Conservation (phyloP, 495 filamentous ascomycete species). For the Xylaria flabelliformis region DNA sequence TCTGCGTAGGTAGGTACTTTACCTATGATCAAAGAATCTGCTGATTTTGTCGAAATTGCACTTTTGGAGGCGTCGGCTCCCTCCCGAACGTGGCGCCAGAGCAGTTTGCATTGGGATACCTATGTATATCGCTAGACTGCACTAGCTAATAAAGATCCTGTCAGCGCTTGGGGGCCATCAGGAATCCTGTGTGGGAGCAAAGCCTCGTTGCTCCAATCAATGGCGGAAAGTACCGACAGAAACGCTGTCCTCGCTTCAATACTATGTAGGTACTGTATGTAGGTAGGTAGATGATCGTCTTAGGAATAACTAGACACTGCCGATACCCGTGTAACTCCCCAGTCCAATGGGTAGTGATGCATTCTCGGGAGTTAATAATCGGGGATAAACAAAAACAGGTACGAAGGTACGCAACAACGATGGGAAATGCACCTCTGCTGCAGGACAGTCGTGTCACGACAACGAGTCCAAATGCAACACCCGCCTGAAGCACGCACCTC, state of each 20-base stretch:
- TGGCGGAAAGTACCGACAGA: slow-evolving; percentile 5
- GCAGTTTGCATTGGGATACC: not conserved
- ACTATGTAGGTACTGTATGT: too few species aligned
- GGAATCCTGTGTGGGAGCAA: slow-evolving; percentile 23
- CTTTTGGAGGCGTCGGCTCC: slow-evolving; percentile 17
- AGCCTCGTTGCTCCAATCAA: slow-evolving; percentile 19
- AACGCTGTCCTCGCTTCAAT: not conserved
- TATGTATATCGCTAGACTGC: not conserved
- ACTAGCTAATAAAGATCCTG: slow-evolving; percentile 10
- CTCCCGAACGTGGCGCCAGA: slow-evolving; percentile 24
- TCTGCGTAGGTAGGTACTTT: not conserved
- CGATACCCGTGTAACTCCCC: not conserved
- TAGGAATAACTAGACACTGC: not conserved
- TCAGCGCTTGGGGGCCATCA: slow-evolving; percentile 16
- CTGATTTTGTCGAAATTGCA: not conserved
- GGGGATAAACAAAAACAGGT: not conserved
- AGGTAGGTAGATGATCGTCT: too few species aligned
- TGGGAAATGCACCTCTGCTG: not conserved
- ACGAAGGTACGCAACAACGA: not conserved
- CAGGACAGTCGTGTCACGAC: slow-evolving; percentile 8
- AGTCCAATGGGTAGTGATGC: not conserved
- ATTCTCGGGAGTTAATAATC: not conserved
- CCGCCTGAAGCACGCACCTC: not conserved
- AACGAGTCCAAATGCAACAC: slow-evolving; percentile 5
- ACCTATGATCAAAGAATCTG: not conserved